These are phyloP conservation scores for Discostella stelligeroides DNA, from an alignment of 108 stramenopile genomes.

Conservation along the genomic window DNA sequence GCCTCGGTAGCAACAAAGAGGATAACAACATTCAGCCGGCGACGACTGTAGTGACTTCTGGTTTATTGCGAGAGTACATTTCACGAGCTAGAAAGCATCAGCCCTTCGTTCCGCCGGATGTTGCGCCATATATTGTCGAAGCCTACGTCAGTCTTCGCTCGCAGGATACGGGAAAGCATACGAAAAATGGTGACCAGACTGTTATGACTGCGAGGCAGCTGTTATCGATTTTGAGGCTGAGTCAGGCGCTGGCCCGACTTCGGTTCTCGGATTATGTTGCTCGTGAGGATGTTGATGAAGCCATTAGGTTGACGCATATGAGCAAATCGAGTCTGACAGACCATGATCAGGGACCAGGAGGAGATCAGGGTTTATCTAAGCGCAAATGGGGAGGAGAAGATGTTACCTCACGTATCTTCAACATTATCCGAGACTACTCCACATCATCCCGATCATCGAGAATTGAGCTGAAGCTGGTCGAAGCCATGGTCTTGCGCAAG, in stretches of 20 bases:
- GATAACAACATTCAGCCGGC: conserved; percentile 38
- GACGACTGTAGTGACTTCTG: conserved; percentile 65
- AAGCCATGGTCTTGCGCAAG: conserved; percentile 87
- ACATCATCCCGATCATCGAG: conserved; percentile 47
- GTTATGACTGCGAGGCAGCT: conserved; percentile 98
- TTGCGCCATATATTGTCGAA: conserved; percentile 95
- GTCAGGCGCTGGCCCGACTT: conserved; percentile 95
- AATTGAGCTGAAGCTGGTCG: conserved; percentile 65
- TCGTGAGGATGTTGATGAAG: conserved; percentile 98
- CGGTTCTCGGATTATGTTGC: conserved; percentile 92
- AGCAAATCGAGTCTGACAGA: conserved; percentile 78
- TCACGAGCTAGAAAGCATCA: conserved; percentile 88
- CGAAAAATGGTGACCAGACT: conserved; percentile 84
- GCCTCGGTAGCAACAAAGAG: conserved; percentile 21
- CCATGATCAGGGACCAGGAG: conserved; percentile 26
- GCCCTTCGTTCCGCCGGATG: conserved; percentile 91
- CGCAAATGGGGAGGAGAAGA: conserved; percentile 63
- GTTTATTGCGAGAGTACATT: conserved; percentile 93
- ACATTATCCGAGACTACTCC: conserved; percentile 78
- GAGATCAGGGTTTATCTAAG: conserved; percentile 27
- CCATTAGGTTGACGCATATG: conserved; percentile 90
- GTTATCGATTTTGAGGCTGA: conserved; percentile 94
- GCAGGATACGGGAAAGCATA: conserved; percentile 69
- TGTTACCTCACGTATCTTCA: conserved; percentile 76
- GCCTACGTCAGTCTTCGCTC: conserved; percentile 93